Evolutionary conservation across 1,284 basidiomycete species (phyloP), one percentile per base, ranked within the genome.

Genomic region (Leccinum angustisporum): DNA sequence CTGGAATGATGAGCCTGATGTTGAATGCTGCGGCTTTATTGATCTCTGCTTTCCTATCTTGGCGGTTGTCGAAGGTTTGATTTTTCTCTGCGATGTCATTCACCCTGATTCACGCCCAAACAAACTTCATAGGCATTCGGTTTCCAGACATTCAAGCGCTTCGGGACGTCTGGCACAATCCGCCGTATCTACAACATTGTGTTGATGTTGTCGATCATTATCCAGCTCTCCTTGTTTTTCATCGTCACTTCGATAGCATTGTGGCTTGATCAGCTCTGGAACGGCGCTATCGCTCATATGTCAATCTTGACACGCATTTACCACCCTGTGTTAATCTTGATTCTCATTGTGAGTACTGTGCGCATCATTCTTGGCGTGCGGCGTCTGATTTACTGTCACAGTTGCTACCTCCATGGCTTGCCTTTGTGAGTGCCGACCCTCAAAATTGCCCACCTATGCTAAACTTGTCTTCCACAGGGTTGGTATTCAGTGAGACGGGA

Each of bases 61-160:
- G 88, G 87, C 86, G 80, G 67, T 78, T 93, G 27, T 79, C 88
- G 68, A 91, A 89, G 82, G 90, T 90, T 27, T 34, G 31, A 16
- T 52, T 57, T 48, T 14, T 48, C 34, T 58, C 30, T 18, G 36
- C 18, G 30, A 27, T 27, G 33, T 34, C 25, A n/a, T 40, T 34
- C 40, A 25, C 8, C 25, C 25, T 11, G 18, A 53, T 18, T 50
- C 55, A 6, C 6, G 53, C 46, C 34, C 46, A 48, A 46, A 21
- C 18, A 48, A 21, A 48, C 4, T 16, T 33, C 25, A 25, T 31
- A 92, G 90, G 72, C 82, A 31, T 92, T 90, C 69, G 88, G 90
- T 52, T 92, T 89, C 90, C 87, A 91, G 73, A 92, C 90, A 1
- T 92, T 91, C 82, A 91, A 92, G 73, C 86, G 90, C 62, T 85